Conservation (phyloP, 805 yeast species). For the Aciculoconidium aculeatum region DNA sequence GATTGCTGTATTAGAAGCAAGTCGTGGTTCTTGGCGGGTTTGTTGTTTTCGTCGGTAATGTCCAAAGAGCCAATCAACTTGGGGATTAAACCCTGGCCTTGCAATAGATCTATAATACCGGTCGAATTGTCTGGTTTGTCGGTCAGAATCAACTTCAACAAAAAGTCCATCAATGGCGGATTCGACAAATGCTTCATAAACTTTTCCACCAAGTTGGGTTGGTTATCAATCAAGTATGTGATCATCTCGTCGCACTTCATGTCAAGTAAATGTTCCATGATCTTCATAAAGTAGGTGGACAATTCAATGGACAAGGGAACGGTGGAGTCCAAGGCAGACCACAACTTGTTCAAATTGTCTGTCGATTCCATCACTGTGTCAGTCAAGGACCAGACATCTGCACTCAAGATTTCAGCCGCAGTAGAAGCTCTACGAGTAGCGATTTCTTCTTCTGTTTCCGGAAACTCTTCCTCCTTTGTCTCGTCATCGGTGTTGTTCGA, state of each 20-base stretch:
- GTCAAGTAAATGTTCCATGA: slow-evolving; percentile 60
- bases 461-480: slow-evolving; percentile 15
- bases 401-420: slow-evolving; percentile 84
- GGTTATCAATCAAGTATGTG: slow-evolving; percentile 38
- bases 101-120: slow-evolving; percentile 41
- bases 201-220: slow-evolving; percentile 34
- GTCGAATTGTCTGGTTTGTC: slow-evolving; percentile 44
- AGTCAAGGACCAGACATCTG: slow-evolving; percentile 91
- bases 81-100: slow-evolving; percentile 32
- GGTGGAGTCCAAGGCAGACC: slow-evolving; percentile 71
- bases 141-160: slow-evolving; percentile 38
- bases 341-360: slow-evolving; percentile 58
- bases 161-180: slow-evolving; percentile 43
- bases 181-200: slow-evolving; percentile 39
- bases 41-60: slow-evolving; percentile 9
- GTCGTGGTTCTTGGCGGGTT: slow-evolving; percentile 12
- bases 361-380: slow-evolving; percentile 80
- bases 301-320: slow-evolving; percentile 66
- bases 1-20: slow-evolving; percentile 26
- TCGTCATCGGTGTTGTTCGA: slow-evolving; percentile 9
- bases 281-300: slow-evolving; percentile 86
- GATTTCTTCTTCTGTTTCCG: slow-evolving; percentile 27
- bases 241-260: slow-evolving; percentile 46
- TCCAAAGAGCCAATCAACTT: slow-evolving; percentile 32
- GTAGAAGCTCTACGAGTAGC: slow-evolving; percentile 33